Evolutionary conservation across 768 basidiomycete genomes (phyloP).

Genomic region (Coprinopsis strossmayeri): DNA sequence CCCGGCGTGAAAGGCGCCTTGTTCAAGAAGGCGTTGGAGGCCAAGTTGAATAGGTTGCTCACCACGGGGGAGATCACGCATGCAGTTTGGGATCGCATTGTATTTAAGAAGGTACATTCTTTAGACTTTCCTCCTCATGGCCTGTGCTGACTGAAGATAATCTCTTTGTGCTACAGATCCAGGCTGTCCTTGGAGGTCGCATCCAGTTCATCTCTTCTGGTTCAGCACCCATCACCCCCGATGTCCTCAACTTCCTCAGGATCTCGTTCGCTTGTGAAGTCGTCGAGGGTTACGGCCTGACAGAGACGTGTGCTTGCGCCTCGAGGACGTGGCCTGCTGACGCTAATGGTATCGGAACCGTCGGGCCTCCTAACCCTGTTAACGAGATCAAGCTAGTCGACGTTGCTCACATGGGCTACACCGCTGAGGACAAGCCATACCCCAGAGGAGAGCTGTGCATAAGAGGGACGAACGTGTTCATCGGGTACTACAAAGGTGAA

Average conservation of each 20-base stretch:
- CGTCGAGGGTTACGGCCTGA: conserved; percentile 85
- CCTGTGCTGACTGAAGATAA: too few relatives aligned
- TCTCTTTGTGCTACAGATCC: conserved; percentile 45
- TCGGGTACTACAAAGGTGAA: conserved; percentile 74
- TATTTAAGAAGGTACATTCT: conserved; percentile 83
- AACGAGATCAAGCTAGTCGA: conserved; percentile 85
- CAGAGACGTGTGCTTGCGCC: conserved; percentile 70
- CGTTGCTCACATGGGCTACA: conserved; percentile 83
- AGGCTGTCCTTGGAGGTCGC: conserved; percentile 75
- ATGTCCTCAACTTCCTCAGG: conserved; percentile 89
- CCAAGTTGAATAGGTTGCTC: conserved; percentile 65
- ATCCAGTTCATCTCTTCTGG: conserved; percentile 65
- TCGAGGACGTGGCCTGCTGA: conserved; percentile 52
- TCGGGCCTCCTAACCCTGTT: conserved; percentile 70
- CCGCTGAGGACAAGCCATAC: conserved; percentile 75
- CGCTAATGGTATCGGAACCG: conserved; percentile 59
- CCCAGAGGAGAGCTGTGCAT: conserved; percentile 84
- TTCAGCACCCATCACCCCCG: conserved; percentile 81
- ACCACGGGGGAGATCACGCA: conserved; percentile 69
- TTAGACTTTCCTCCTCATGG: too few relatives aligned
- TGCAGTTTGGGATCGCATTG: conserved; percentile 77
- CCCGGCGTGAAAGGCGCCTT: conserved; percentile 76
- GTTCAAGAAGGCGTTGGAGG: conserved; percentile 68
- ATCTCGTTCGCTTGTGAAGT: conserved; percentile 70
- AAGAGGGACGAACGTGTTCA: conserved; percentile 58